Percentiles rank a stretch among this genome's conserved stretches.
phyloP scores from a whole-genome alignment of 2,329 filamentous ascomycete species.

The Ophiostoma montium region DNA sequence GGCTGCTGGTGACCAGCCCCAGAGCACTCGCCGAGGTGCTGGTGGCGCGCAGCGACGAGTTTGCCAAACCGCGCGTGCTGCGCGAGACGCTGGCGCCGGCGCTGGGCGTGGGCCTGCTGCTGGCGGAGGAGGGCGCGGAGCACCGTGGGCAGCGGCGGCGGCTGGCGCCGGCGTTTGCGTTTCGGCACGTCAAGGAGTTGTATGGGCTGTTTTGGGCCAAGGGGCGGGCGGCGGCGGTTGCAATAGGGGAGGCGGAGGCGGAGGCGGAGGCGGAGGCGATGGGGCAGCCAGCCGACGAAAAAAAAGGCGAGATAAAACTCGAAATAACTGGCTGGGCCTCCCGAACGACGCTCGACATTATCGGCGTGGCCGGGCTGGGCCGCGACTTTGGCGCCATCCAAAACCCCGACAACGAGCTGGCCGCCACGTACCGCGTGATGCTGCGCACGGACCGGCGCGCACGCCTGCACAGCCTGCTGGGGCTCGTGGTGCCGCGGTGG shows the following conservation, averaged over 20 bases:
- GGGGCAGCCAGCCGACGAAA: too few relatives aligned
- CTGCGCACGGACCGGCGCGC: slow-evolving; percentile 39
- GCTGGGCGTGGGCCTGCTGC: slow-evolving; percentile 56
- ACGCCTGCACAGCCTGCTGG: slow-evolving; percentile 41
- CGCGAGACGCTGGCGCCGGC: slow-evolving; percentile 44
- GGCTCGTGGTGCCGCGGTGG: slow-evolving; percentile 47
- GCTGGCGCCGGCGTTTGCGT: slow-evolving; percentile 72
- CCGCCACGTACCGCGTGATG: slow-evolving; percentile 38
- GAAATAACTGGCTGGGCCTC: slow-evolving; percentile 50
- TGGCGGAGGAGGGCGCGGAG: slow-evolving; percentile 85
- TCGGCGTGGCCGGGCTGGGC: slow-evolving; percentile 57
- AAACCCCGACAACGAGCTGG: slow-evolving; percentile 45
- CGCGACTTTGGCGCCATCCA: slow-evolving; percentile 54
- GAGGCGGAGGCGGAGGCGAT: slow-evolving; percentile 20
- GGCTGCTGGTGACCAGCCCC: slow-evolving; percentile 45
- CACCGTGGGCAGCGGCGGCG: slow-evolving; percentile 72
- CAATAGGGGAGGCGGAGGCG: slow-evolving; percentile 19
- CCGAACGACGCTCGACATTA: slow-evolving; percentile 59
- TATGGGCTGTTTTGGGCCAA: slow-evolving; percentile 79
- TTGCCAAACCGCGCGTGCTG: slow-evolving; percentile 45
- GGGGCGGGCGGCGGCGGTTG: slow-evolving; percentile 46
- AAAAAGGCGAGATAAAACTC: too few relatives aligned
- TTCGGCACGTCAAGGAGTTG: slow-evolving; percentile 69
- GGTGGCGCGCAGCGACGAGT: slow-evolving; percentile 55
- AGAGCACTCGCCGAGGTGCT: slow-evolving; percentile 58